phyloP scores from a whole-genome alignment of 2,329 filamentous ascomycete species.

The Scytalidium lignicola region DNA sequence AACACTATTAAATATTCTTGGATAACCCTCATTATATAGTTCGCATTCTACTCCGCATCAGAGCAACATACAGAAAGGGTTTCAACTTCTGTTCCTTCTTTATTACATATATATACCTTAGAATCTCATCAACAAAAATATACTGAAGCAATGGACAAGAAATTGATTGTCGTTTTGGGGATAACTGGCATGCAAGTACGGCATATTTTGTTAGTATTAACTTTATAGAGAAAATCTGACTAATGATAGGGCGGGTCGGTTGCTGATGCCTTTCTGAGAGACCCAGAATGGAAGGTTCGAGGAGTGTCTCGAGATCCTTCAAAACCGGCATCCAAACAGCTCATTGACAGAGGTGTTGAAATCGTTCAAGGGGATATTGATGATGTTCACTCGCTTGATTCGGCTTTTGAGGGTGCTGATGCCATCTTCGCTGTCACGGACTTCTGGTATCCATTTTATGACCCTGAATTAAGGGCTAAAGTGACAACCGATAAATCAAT shows the following conservation, averaged over 20 bases:
- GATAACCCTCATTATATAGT: no score
- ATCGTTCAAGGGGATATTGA: slow-evolving; percentile 29
- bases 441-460: slow-evolving; percentile 16
- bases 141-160: slow-evolving; percentile 6
- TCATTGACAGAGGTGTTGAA: slow-evolving; percentile 38
- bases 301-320: slow-evolving; percentile 41
- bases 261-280: slow-evolving; percentile 35
- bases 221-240: neutral
- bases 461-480: neutral
- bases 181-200: slow-evolving; percentile 29
- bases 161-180: slow-evolving; percentile 31
- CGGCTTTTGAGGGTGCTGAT: slow-evolving; percentile 32
- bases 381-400: slow-evolving; percentile 13
- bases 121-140: no score
- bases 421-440: slow-evolving; percentile 35
- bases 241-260: slow-evolving; percentile 39
- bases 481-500: slow-evolving; percentile 2
- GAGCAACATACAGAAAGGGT: no score
- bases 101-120: no score
- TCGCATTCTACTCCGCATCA: no score
- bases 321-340: slow-evolving; percentile 33
- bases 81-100: no score
- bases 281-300: slow-evolving; percentile 40
- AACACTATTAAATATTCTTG: no score
- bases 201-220: neutral